Evolutionary conservation across 495 filamentous ascomycete genomes (phyloP).

Genomic region (Aspergillus mulundensis): DNA sequence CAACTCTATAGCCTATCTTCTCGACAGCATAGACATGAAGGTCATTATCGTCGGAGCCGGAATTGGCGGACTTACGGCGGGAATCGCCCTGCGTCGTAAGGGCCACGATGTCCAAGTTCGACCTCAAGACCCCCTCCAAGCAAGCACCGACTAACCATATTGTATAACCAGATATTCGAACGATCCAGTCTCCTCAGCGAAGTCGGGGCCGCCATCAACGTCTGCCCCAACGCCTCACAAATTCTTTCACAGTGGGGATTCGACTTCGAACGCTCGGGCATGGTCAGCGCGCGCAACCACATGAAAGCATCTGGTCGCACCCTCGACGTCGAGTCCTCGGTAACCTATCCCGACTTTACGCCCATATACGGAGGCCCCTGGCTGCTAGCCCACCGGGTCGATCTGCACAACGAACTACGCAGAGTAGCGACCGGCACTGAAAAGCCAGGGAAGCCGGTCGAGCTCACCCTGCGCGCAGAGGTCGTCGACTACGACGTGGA

Average conservation of each 20-base stretch:
- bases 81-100: slow-evolving; percentile 2
- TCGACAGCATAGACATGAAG: neutral
- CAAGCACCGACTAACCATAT: neutral
- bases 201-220: slow-evolving; percentile 6
- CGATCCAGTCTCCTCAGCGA: slow-evolving; percentile 7
- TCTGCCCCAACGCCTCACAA: slow-evolving; percentile 3
- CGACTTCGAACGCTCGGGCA: neutral
- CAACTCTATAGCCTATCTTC: too few relatives aligned
- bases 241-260: neutral
- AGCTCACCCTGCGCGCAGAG: neutral
- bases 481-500: slow-evolving; percentile 25
- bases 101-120: slow-evolving; percentile 5
- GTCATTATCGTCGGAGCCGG: slow-evolving; percentile 7
- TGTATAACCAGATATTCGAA: neutral
- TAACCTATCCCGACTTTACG: neutral
- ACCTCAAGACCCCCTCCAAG: neutral
- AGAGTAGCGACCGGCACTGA: neutral
- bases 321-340: neutral
- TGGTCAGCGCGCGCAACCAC: neutral
- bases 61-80: neutral
- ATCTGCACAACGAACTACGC: slow-evolving; percentile 2
- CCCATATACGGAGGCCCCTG: neutral
- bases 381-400: neutral
- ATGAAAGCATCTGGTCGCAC: neutral
- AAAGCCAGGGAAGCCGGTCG: neutral